Evolutionary conservation across 1,284 basidiomycete genomes (phyloP), one percentile per base, ranked within the genome.

Genomic region (Tilletia horrida): DNA sequence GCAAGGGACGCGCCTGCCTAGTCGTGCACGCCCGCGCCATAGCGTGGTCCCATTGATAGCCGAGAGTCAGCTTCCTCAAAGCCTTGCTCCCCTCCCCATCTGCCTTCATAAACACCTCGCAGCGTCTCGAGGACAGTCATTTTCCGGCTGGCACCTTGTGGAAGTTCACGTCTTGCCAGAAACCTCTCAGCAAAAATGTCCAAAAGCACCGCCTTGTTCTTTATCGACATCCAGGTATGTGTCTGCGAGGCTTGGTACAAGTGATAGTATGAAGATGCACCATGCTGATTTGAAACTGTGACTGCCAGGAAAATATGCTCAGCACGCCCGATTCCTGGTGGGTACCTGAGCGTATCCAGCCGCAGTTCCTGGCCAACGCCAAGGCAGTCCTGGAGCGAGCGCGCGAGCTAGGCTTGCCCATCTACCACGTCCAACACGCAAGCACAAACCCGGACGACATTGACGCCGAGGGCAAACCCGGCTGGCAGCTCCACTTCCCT

Each of bases 401-500:
- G 7, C 52, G 29, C 23, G 23, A 18, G 8, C 21, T 27, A 6
- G 16, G 27, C 18, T 16, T 57, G 14, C 52, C 29, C 52, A 27
- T 57, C 52, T 25, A 16, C 23, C 52, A 57, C 29, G 52, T 57
- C 25, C 52, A 57, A 27, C 52, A 57, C 23, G 18, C n/a, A 16
- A 16, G 14, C 25, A 35, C n/a, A 6, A 27, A 35, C 23, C 21
- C n/a, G 9, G 23, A 18, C 18, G 52, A 35, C 9, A 27, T 57
- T 18, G 29, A 57, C 45, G 45, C 45, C 8, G 4, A 35, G 6
- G 52, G 29, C 29, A 57, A 25, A 18, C 52, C 52, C 16, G 52
- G 52, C 23, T 57, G 52, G 52, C 8, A 57, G 23, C 52, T 57
- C 9, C 52, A 27, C 25, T 57, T 57, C 23, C 52, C 52, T 27